Evolutionary conservation across 257 asterid species (phyloP), one percentile per base, ranked within the genome.

Genomic region (Scutellaria galericulata): DNA sequence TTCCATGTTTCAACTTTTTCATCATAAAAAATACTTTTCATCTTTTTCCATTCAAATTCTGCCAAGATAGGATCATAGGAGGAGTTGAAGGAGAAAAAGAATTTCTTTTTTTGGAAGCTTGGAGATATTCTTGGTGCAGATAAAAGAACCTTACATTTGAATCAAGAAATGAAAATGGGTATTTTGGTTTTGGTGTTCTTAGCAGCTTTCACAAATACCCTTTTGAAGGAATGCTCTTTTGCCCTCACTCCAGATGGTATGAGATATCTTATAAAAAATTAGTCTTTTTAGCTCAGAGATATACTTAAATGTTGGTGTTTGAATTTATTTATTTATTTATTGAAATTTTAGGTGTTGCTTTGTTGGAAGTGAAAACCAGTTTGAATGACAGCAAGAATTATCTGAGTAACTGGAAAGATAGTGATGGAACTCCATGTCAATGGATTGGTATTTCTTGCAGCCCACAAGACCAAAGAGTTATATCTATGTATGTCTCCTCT

Each of bases 391-490:
- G 73, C 71, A 91, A 78, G 60, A 92, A 86, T 69, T 65, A 54
- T 68, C 86, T 95, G 75, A 83, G 91, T 61, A 85, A 87, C 82
- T 92, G 98, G 98, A 88, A 74, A 8, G 91, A 77, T 51, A 77
- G 82, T 44, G 99, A 92, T 85, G 93, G 77, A 59, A 77, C 75
- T 79, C 99, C 98, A 4, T 95, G 99, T 75, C 9, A 72, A 7
- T 95, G 99, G 99, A 90, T 92, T 78, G 99, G 99, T 47, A 82
- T 95, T 66, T 80, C 96, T 79, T 95, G 97, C 77, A 82, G 79
- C 79, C 88, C 83, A 45, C 77, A 80, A 69, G 98, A 95, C 64
- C 92, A 86, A 73, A 86, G 91, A 80, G 99, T 92, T 8, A 46
- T 86, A 40, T 86, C 97, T 72, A 86, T 95, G 99, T 94, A 83